Conservation (phyloP, 495 filamentous ascomycete genomes). For the Penicillium salamii region DNA sequence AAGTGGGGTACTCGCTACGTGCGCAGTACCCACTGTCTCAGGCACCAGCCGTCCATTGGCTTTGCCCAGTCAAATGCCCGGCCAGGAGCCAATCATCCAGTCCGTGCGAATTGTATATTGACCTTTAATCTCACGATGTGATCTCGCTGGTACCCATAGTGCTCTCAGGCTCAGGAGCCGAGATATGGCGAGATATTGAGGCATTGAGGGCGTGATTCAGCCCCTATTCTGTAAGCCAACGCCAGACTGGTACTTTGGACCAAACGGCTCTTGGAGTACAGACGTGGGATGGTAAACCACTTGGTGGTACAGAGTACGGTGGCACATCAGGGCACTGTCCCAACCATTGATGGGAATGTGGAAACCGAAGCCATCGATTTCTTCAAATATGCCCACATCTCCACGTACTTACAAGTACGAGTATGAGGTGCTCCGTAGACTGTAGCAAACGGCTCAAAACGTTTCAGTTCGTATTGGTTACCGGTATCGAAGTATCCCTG, state of each 20-base stretch:
- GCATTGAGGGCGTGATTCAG: neutral
- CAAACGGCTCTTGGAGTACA: neutral
- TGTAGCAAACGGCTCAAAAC: too few relatives aligned
- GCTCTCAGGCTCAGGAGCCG: neutral
- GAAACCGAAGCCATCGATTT: too few relatives aligned
- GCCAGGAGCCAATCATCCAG: neutral
- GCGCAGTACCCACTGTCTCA: constrained; percentile 11
- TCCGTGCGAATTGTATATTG: neutral
- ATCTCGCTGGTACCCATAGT: neutral
- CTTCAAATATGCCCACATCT: too few relatives aligned
- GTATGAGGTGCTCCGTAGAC: too few relatives aligned
- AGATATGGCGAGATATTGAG: neutral
- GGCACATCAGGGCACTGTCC: neutral
- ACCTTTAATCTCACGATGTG: constrained; percentile 6
- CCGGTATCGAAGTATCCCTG: neutral
- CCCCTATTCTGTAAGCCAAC: neutral
- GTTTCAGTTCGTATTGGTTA: too few relatives aligned
- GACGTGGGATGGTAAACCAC: neutral
- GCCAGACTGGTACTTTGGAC: too few relatives aligned
- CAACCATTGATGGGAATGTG: too few relatives aligned
- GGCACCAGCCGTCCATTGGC: constrained; percentile 8
- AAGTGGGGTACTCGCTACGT: neutral
- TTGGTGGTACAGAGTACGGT: neutral
- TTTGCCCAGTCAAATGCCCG: too few relatives aligned
- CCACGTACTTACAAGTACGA: too few relatives aligned